These are phyloP conservation scores for Solanum chaucha DNA, from an alignment of 257 asterid genomes.

Conservation along the genomic window DNA sequence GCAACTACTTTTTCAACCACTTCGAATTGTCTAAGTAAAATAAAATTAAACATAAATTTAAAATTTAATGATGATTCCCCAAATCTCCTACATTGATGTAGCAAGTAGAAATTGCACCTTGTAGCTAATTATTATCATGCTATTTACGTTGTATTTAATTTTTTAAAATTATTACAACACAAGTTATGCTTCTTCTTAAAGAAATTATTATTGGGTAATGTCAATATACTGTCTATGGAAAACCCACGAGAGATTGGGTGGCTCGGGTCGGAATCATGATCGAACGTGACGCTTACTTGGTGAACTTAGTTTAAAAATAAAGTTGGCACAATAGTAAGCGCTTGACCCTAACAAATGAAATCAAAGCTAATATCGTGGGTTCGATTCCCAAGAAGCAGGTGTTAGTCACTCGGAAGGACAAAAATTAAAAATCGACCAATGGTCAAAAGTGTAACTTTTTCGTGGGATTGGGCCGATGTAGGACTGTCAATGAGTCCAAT, in stretches of 20 bases:
- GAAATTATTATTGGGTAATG: too few relatives aligned
- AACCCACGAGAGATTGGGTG: rapidly evolving
- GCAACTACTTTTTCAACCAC: rapidly evolving
- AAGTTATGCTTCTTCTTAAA: too few relatives aligned
- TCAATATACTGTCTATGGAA: too few relatives aligned
- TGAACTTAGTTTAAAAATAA: rapidly evolving
- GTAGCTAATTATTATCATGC: rapidly evolving
- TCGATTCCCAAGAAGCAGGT: too few relatives aligned
- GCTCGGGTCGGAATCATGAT: rapidly evolving
- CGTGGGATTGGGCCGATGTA: neutral
- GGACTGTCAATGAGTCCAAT: neutral
- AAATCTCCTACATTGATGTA: neutral
- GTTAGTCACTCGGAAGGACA: neutral
- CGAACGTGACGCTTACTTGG: rapidly evolving
- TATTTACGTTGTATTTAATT: neutral
- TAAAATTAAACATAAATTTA: too few relatives aligned
- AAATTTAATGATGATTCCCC: neutral
- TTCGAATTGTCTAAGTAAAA: rapidly evolving
- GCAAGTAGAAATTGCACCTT: neutral
- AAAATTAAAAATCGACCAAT: too few relatives aligned
- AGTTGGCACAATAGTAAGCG: too few relatives aligned
- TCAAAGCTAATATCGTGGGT: rapidly evolving
- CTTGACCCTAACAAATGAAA: rapidly evolving
- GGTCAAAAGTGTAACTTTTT: neutral
- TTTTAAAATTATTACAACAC: neutral